Conservation (phyloP, 2,329 filamentous ascomycete species). For the Nannizziopsis arthrosporioides region DNA sequence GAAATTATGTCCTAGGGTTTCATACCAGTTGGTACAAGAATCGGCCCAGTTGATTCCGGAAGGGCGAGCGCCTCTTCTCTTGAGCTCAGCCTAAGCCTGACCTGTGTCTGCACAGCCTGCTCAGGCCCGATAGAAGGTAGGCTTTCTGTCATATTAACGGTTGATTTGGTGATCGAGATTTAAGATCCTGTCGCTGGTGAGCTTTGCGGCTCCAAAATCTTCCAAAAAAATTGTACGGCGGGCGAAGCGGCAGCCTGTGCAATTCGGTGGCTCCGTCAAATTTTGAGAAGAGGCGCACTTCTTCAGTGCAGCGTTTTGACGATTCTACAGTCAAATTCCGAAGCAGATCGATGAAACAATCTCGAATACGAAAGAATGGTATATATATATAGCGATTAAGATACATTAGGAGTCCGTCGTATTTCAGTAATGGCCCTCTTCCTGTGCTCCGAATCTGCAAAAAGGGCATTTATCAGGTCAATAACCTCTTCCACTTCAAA, state of each 20-base stretch:
- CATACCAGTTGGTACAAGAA: constrained; percentile 47
- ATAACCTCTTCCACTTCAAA: constrained; percentile 51
- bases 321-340: not conserved
- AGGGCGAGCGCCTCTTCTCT: constrained; percentile 43
- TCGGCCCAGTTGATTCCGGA: constrained; percentile 43
- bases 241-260: constrained; percentile 31
- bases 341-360: too few species aligned
- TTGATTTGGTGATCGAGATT: not conserved
- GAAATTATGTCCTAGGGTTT: constrained; percentile 6
- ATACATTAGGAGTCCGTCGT: constrained; percentile 24
- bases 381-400: constrained; percentile 7
- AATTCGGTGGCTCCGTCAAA: constrained; percentile 9
- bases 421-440: constrained; percentile 49
- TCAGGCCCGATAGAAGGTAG: not conserved
- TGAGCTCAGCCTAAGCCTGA: constrained; percentile 45
- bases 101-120: constrained; percentile 33
- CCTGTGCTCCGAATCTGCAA: constrained; percentile 50
- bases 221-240: constrained; percentile 30
- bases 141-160: constrained; percentile 1
- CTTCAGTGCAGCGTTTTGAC: too few species aligned
- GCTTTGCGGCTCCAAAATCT: constrained; percentile 12
- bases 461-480: constrained; percentile 52
- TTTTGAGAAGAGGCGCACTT: too few species aligned
- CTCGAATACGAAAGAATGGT: not conserved
- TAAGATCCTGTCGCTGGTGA: too few species aligned